A percentile compares a stretch with the other conserved stretches of the same genome.
These are phyloP conservation scores for Nakaseomyces bracarensis DNA, from an alignment of 1,139 yeast species.

Conservation along the genomic window DNA sequence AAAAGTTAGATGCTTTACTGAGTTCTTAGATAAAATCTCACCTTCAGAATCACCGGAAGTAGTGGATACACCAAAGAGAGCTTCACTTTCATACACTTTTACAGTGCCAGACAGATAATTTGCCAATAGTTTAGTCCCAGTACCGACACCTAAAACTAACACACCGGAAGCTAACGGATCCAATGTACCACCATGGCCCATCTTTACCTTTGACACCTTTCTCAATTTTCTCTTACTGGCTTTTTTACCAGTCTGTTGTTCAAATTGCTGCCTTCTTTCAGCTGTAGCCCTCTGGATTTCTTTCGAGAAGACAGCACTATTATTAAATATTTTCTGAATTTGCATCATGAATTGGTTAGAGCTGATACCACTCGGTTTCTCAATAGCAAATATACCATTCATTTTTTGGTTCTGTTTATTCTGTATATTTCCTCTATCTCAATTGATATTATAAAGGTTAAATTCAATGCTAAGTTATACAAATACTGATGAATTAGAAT, in stretches of 20 bases:
- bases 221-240: constrained; percentile 40
- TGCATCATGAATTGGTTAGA: constrained; percentile 65
- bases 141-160: constrained; percentile 79
- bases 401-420: constrained; percentile 32
- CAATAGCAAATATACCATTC: constrained; percentile 92
- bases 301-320: constrained; percentile 49
- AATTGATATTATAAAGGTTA: too few species aligned
- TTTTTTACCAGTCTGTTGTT: constrained; percentile 35
- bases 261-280: constrained; percentile 41
- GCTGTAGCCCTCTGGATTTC: constrained; percentile 46
- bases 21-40: constrained; percentile 53
- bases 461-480: neutral
- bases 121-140: constrained; percentile 76
- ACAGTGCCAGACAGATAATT: constrained; percentile 62
- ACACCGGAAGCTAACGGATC: constrained; percentile 96
- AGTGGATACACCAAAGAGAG: constrained; percentile 81
- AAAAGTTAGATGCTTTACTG: constrained; percentile 49
- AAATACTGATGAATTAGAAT: neutral
- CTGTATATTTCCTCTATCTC: too few species aligned
- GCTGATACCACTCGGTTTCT: constrained; percentile 80
- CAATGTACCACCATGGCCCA: constrained; percentile 97
- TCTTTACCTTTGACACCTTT: constrained; percentile 56
- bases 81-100: constrained; percentile 75
- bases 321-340: constrained; percentile 54
- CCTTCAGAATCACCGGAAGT: constrained; percentile 95